Evolutionary conservation across 495 filamentous ascomycete species (phyloP).

Genomic region (Talaromyces ruber): DNA sequence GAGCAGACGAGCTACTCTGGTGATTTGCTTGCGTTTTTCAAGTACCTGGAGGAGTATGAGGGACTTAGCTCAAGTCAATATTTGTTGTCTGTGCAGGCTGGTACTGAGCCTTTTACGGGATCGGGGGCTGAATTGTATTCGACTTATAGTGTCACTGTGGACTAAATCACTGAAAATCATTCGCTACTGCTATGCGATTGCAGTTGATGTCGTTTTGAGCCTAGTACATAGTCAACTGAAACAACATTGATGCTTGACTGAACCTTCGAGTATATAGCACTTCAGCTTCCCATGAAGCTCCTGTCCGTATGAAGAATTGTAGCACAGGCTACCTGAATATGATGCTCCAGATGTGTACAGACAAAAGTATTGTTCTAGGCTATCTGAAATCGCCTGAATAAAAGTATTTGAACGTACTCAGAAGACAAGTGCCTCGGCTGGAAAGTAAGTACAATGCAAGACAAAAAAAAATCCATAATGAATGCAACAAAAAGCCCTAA

Average conservation of each 20-base stretch:
- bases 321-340: not conserved
- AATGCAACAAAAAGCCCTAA: not conserved
- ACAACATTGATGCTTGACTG: too few species aligned
- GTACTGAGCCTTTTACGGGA: slow-evolving; percentile 49
- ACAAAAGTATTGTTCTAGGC: not conserved
- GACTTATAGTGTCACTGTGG: slow-evolving; percentile 31
- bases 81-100: slow-evolving; percentile 45
- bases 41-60: slow-evolving; percentile 43
- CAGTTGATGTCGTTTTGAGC: not conserved
- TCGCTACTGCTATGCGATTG: not conserved
- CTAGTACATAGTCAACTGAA: not conserved
- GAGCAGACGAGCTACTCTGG: slow-evolving; percentile 43
- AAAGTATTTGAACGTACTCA: not conserved
- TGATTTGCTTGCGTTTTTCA: slow-evolving; percentile 48
- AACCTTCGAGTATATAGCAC: not conserved
- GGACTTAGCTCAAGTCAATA: slow-evolving; percentile 43
- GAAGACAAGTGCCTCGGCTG: not conserved
- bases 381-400: not conserved
- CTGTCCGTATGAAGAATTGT: not conserved
- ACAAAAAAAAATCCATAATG: not conserved
- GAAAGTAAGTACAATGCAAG: not conserved
- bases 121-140: slow-evolving; percentile 26
- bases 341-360: not conserved
- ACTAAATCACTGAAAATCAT: slow-evolving; percentile 14
- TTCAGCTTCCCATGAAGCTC: not conserved